Evolutionary conservation across 2,329 filamentous ascomycete genomes (phyloP), one percentile per base, ranked within the genome.

Genomic region (Trichoderma gracile): DNA sequence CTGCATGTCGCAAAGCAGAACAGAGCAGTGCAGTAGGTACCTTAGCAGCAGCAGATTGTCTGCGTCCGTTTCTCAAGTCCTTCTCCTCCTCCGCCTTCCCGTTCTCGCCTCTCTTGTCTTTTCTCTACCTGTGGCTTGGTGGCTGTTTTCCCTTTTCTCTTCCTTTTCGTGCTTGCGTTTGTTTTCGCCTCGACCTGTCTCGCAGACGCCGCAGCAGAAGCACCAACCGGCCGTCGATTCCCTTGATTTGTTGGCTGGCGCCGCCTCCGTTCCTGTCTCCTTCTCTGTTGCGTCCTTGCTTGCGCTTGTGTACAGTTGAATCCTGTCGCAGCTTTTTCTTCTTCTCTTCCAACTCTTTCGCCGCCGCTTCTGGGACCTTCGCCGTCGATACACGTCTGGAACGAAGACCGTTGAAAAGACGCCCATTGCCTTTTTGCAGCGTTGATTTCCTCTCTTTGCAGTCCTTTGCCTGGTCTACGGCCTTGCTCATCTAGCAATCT

Each of bases 351-450:
- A 43, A 52, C 60, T 42, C 30, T 27, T 62, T 45, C 30, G 54
- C 38, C 42, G 60, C 64, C 70, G 52, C 74, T 72, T 74, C 72
- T 69, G 74, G 72, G 43, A 57, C 69, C 65, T 67, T 72, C 71
- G 68, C 71, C 67, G 54, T 70, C 50, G 63, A 57, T 14, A 38
- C 27, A 68, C 72, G 73, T 74, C 73, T 74, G 73, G 73, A 66
- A 74, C 73, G 73, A 74, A n/a, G 67, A 73, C 69, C 69, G 67
- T 67, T 65, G 58, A 69, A 66, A 71, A 69, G 33, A 19, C 58
- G 58, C 47, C 40, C n/a, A 46, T 68, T 69, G 38, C 63, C 38
- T 30, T 70, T 38, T 12, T 66, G 66, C 64, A 66, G 68, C 66
- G 66, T 68, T 69, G 25, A 64, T 52, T 53, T 38, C 45, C 14